Conservation (phyloP, 139 green algal genomes). For the Chlamydomonas sp. region DNA sequence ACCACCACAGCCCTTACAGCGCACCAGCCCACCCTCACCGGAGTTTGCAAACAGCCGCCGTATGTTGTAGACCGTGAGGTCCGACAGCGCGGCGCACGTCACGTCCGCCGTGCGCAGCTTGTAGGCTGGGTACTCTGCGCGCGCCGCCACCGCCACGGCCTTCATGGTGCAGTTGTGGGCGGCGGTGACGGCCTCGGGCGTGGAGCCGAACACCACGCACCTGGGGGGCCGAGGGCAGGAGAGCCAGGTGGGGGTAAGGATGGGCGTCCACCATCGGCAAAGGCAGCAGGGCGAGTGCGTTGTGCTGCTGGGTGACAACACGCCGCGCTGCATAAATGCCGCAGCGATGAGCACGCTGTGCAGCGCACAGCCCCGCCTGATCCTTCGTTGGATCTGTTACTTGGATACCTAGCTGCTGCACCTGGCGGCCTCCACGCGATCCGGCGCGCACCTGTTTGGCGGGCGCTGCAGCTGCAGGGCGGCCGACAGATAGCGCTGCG, state of each 20-base stretch:
- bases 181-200: constrained; percentile 75
- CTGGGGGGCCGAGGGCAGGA: too few species aligned
- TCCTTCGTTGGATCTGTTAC: too few species aligned
- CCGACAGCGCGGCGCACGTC: constrained; percentile 71
- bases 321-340: too few species aligned
- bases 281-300: too few species aligned
- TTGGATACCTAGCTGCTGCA: too few species aligned
- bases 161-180: constrained; percentile 95
- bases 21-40: background rate
- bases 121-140: constrained; percentile 38
- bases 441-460: constrained; percentile 81
- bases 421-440: background rate
- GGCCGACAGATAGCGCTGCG: constrained; percentile 80
- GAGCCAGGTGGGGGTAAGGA: too few species aligned
- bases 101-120: constrained; percentile 84
- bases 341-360: too few species aligned
- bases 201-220: constrained; percentile 68
- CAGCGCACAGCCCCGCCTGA: too few species aligned
- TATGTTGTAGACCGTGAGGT: constrained; percentile 91
- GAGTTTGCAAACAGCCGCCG: constrained; percentile 72
- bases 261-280: too few species aligned
- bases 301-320: too few species aligned
- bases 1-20: background rate
- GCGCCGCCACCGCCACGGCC: constrained; percentile 27
- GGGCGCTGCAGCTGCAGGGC: constrained; percentile 85